Percentiles rank a stretch among this genome's conserved stretches.
These are phyloP conservation scores for Tetrapisispora pingtungensis DNA, from an alignment of 805 yeast genomes.

Conservation along the genomic window DNA sequence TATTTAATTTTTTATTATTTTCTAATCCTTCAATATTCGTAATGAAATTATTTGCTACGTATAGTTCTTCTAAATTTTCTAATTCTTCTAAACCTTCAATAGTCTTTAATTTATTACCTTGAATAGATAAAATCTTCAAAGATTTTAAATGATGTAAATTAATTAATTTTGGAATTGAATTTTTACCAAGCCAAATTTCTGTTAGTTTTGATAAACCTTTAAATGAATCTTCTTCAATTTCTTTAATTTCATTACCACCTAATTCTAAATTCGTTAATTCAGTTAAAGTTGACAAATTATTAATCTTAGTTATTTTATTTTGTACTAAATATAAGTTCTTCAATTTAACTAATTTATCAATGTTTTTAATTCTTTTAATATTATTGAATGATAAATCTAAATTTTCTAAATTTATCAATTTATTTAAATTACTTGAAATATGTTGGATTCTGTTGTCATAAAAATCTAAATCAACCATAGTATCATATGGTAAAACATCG, in stretches of 20 bases:
- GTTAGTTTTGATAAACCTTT: slow-evolving; percentile 45
- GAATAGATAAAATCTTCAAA: slow-evolving; percentile 73
- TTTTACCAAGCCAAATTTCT: slow-evolving; percentile 90
- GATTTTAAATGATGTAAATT: slow-evolving; percentile 51
- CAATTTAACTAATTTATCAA: slow-evolving; percentile 51
- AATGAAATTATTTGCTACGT: slow-evolving; percentile 78
- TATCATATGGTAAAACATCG: slow-evolving; percentile 45
- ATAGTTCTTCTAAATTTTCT: slow-evolving; percentile 69
- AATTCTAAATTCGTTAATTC: slow-evolving; percentile 66
- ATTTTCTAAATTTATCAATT: slow-evolving; percentile 43
- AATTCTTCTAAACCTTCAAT: slow-evolving; percentile 74
- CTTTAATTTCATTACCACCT: slow-evolving; percentile 72
- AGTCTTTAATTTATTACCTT: slow-evolving; percentile 68
- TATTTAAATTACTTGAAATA: slow-evolving; percentile 60
- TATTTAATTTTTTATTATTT: slow-evolving; percentile 51
- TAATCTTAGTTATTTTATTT: slow-evolving; percentile 68
- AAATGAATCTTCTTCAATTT: slow-evolving; percentile 35
- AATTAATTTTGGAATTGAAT: slow-evolving; percentile 55
- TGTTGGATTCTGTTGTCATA: slow-evolving; percentile 89
- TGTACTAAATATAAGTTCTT: slow-evolving; percentile 78
- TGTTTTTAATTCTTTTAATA: slow-evolving; percentile 73
- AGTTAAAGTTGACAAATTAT: slow-evolving; percentile 47
- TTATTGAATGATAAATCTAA: slow-evolving; percentile 87
- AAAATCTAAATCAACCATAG: slow-evolving; percentile 69
- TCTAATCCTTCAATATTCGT: slow-evolving; percentile 69